These are phyloP conservation scores for Neurospora sp. DNA, from an alignment of 495 filamentous ascomycete species.

Conservation along the genomic window DNA sequence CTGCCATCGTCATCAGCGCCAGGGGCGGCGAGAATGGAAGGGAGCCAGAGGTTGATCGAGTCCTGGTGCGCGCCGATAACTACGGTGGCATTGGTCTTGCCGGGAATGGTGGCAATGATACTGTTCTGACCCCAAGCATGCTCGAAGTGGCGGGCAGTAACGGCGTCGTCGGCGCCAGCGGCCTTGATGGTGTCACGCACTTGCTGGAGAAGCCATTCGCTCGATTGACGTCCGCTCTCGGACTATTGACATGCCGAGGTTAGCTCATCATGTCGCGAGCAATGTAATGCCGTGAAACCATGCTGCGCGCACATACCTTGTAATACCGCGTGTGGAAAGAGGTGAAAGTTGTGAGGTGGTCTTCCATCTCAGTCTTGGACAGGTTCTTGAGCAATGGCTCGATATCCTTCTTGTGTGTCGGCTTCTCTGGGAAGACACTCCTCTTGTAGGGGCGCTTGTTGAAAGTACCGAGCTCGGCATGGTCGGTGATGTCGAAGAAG, in stretches of 20 bases:
- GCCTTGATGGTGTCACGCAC: slow-evolving; percentile 61
- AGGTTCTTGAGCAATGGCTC: slow-evolving; percentile 55
- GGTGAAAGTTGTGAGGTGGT: slow-evolving; percentile 45
- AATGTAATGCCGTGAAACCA: background rate
- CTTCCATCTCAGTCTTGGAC: slow-evolving; percentile 64
- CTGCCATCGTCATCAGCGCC: slow-evolving; percentile 53
- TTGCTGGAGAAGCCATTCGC: slow-evolving; percentile 72
- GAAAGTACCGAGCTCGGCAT: slow-evolving; percentile 44
- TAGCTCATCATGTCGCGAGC: background rate
- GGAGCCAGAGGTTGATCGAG: slow-evolving; percentile 85
- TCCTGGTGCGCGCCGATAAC: slow-evolving; percentile 54
- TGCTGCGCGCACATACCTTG: slow-evolving; percentile 8
- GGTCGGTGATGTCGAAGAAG: slow-evolving; percentile 92
- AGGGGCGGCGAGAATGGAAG: slow-evolving; percentile 61
- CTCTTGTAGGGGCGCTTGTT: slow-evolving; percentile 25
- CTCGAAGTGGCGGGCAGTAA: slow-evolving; percentile 58
- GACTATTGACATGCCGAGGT: slow-evolving; percentile 72
- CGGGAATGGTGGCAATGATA: slow-evolving; percentile 88
- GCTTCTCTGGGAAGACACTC: slow-evolving; percentile 56
- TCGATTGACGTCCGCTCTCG: slow-evolving; percentile 71
- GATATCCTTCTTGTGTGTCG: slow-evolving; percentile 55
- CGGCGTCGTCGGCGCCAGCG: slow-evolving; percentile 58
- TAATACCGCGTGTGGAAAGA: slow-evolving; percentile 26
- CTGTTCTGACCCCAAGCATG: slow-evolving; percentile 87
- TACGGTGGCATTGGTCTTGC: slow-evolving; percentile 73